phyloP scores from a whole-genome alignment of 306 rosid genomes.

The Cercis canadensis region DNA sequence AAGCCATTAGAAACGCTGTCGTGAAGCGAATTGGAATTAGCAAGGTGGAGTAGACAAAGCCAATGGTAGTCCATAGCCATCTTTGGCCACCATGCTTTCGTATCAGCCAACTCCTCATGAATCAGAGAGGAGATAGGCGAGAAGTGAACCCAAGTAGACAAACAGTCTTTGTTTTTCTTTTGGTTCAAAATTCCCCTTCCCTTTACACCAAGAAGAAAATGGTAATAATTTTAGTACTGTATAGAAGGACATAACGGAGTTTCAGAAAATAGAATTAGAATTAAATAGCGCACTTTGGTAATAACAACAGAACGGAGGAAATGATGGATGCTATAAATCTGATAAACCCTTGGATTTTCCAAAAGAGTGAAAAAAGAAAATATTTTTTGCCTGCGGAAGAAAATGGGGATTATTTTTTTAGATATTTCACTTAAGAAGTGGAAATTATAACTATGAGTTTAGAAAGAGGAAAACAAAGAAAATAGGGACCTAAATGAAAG shows the following conservation, averaged over 20 bases:
- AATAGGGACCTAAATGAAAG: too few relatives aligned
- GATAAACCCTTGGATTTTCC: neutral
- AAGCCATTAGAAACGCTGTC: conserved; percentile 58
- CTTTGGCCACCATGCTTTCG: neutral
- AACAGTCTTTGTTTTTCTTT: conserved; percentile 25
- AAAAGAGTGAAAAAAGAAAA: neutral
- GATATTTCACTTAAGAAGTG: too few relatives aligned
- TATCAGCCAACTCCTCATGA: neutral
- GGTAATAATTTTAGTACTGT: conserved; percentile 58
- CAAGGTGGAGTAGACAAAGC: conserved; percentile 34
- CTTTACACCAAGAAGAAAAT: too few relatives aligned
- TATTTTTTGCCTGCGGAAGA: too few relatives aligned
- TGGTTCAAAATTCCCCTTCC: conserved; percentile 11
- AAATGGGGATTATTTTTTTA: too few relatives aligned
- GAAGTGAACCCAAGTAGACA: neutral
- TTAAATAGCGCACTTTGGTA: neutral
- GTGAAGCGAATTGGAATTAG: conserved; percentile 59
- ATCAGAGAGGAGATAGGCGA: neutral
- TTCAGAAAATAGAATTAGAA: conserved; percentile 4
- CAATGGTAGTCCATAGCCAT: neutral
- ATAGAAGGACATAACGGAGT: conserved; percentile 44
- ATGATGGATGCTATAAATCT: neutral
- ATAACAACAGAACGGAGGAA: neutral
- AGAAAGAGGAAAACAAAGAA: too few relatives aligned
- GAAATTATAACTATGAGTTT: too few relatives aligned